A percentile compares a stretch with the other conserved stretches of the same genome.
These are phyloP conservation scores for Gossypium thurberi DNA, from an alignment of 345 rosid species.

Conservation along the genomic window DNA sequence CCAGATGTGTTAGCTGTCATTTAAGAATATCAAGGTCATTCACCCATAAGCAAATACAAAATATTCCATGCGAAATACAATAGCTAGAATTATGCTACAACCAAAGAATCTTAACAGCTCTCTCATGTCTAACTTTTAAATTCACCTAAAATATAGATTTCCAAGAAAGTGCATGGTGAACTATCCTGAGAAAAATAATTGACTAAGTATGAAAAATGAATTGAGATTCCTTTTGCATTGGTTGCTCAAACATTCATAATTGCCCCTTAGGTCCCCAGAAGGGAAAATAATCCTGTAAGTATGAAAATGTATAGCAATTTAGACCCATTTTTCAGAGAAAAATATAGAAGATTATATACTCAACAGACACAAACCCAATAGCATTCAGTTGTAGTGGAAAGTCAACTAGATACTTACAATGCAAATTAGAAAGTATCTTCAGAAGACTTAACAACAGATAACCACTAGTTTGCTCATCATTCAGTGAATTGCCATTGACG, in stretches of 20 bases:
- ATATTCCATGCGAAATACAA: background rate
- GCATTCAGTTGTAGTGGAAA: background rate
- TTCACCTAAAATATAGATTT: background rate
- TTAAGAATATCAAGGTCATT: slow-evolving; percentile 8
- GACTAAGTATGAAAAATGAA: too few species aligned
- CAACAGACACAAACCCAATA: background rate
- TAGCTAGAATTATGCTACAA: background rate
- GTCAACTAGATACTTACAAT: slow-evolving; percentile 43
- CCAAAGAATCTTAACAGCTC: background rate
- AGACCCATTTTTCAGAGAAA: background rate
- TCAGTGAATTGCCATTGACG: slow-evolving; percentile 42
- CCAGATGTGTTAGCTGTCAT: slow-evolving; percentile 72
- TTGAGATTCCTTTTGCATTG: background rate
- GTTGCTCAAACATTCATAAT: background rate
- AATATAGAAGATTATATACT: background rate
- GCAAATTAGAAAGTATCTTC: slow-evolving; percentile 85
- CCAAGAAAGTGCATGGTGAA: background rate
- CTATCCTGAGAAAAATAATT: background rate
- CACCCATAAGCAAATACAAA: background rate
- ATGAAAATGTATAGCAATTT: background rate
- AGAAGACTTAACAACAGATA: slow-evolving; percentile 72
- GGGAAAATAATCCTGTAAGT: background rate
- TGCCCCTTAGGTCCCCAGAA: background rate
- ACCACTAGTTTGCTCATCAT: slow-evolving; percentile 75
- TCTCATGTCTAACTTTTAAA: background rate